A percentile compares a stretch with the other conserved stretches of the same genome.
phyloP scores from a whole-genome alignment of 106 monocot species.

The Dendrobium huoshanense region DNA sequence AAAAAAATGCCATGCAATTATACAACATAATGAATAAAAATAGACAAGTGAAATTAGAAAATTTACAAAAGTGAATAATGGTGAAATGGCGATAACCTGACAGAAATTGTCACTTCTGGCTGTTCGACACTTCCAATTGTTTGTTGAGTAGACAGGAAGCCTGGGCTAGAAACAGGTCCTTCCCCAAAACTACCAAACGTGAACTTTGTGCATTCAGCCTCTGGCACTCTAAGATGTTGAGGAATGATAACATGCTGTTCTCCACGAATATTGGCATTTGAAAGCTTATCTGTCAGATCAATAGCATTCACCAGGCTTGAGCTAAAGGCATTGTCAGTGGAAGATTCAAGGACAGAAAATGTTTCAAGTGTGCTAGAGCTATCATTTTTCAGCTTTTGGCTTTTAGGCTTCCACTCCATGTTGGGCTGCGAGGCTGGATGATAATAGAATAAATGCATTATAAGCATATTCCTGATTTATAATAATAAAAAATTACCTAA shows the following conservation, averaged over 20 bases:
- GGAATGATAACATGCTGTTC: constrained; percentile 8
- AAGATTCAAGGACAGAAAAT: background rate
- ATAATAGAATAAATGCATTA: background rate
- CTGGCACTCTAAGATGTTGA: constrained; percentile 8
- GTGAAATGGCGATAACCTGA: constrained; percentile 3
- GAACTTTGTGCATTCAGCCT: background rate
- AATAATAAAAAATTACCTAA: background rate
- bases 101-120: background rate
- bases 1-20: background rate
- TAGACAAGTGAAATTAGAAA: background rate
- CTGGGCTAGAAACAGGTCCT: background rate
- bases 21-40: background rate
- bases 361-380: background rate
- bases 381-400: background rate
- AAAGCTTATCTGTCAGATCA: background rate
- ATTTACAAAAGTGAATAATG: background rate
- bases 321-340: background rate
- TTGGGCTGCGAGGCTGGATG: constrained; percentile 1
- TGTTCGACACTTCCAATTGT: background rate
- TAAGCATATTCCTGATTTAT: background rate
- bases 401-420: constrained; percentile 13
- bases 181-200: constrained; percentile 11
- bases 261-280: background rate
- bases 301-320: background rate
- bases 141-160: background rate